Conservation (phyloP, 2,329 filamentous ascomycete species). For the Bipolaris oryzae region DNA sequence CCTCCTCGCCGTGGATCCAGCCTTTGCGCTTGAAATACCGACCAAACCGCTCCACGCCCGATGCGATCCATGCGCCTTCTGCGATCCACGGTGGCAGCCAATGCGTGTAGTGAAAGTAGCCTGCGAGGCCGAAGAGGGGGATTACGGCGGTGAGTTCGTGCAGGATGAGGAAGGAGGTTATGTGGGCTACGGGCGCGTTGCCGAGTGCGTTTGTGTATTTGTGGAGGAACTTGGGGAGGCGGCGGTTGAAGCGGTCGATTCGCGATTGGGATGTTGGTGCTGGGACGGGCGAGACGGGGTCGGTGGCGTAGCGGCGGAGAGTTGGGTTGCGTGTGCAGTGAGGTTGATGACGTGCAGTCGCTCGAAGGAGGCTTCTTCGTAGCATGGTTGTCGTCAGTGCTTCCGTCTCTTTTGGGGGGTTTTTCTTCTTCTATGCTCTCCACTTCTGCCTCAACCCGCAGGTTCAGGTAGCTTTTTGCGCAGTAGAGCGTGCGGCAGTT, state of each 20-base stretch:
- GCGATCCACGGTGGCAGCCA: conserved; percentile 68
- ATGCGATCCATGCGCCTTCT: conserved; percentile 61
- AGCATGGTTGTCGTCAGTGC: conserved; percentile 15
- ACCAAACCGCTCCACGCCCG: conserved; percentile 76
- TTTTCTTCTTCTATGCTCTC: not conserved
- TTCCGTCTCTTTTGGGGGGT: conserved; percentile 9
- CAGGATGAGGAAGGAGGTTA: conserved; percentile 83
- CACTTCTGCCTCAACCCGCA: conserved; percentile 3
- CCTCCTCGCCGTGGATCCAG: conserved; percentile 70
- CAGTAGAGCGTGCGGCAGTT: not conserved
- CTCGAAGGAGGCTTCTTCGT: conserved; percentile 10
- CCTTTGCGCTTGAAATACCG: conserved; percentile 77
- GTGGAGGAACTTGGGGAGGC: conserved; percentile 68
- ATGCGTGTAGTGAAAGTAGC: conserved; percentile 66
- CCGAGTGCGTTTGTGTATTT: conserved; percentile 73
- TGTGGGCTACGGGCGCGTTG: conserved; percentile 78
- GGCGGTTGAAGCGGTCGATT: conserved; percentile 45
- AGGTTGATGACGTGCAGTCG: not conserved
- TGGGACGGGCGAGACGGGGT: conserved; percentile 21
- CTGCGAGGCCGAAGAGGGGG: conserved; percentile 62
- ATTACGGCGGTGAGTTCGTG: conserved; percentile 83
- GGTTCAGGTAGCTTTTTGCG: not conserved
- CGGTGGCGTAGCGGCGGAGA: conserved; percentile 27
- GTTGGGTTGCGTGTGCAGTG: conserved; percentile 10
- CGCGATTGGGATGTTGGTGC: conserved; percentile 36